These are phyloP conservation scores for Diaporthe capsici DNA, from an alignment of 2,329 filamentous ascomycete genomes.

Conservation along the genomic window DNA sequence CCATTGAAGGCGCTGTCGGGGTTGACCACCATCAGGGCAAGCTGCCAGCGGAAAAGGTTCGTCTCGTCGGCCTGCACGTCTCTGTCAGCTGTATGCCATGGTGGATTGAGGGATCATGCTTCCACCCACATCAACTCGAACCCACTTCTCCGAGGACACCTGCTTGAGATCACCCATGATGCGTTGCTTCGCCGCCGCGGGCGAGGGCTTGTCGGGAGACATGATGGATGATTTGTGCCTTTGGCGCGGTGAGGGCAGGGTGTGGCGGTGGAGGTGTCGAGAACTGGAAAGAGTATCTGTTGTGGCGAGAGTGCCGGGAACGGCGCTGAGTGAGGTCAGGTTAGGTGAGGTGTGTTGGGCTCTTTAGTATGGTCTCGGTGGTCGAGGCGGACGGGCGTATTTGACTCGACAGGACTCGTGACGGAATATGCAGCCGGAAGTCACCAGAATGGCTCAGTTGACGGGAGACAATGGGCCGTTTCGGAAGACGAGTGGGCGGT, in stretches of 20 bases:
- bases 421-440: conserved; percentile 5
- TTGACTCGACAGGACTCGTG: conserved; percentile 29
- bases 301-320: neutral
- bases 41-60: conserved; percentile 89
- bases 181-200: conserved; percentile 74
- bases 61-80: conserved; percentile 76
- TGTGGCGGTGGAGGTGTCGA: neutral
- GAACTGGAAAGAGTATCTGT: neutral
- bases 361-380: neutral
- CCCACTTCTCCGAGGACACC: conserved; percentile 92
- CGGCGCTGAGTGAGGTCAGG: neutral
- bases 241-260: neutral
- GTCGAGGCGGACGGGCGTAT: neutral
- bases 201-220: conserved; percentile 50
- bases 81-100: conserved; percentile 33
- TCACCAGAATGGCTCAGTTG: neutral
- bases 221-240: conserved; percentile 48
- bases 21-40: conserved; percentile 94
- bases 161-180: conserved; percentile 90
- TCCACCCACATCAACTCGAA: conserved; percentile 81
- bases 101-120: no score
- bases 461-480: neutral
- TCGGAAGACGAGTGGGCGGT: neutral
- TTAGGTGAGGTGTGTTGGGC: neutral
- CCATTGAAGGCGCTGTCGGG: conserved; percentile 92